These are phyloP conservation scores for Talaromyces marneffei DNA, from an alignment of 2,329 filamentous ascomycete species.

Conservation along the genomic window DNA sequence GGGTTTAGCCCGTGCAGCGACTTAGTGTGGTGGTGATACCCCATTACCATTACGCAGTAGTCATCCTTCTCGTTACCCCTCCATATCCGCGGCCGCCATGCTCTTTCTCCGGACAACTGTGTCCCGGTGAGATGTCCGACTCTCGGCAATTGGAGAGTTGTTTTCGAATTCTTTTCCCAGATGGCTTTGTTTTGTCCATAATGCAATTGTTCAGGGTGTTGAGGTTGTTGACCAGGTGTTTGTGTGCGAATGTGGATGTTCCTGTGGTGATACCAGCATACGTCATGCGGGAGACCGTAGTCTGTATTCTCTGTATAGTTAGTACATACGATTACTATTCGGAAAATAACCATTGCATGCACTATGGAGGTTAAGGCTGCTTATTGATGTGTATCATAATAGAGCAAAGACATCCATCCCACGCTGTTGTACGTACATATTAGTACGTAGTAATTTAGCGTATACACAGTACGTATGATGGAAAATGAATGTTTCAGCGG, in stretches of 20 bases:
- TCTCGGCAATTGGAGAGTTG: not conserved
- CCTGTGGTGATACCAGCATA: not conserved
- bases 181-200: not conserved
- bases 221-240: not conserved
- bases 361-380: not conserved
- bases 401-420: too few species aligned
- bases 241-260: not conserved
- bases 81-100: not conserved
- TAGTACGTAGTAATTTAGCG: too few species aligned
- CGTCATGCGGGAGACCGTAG: constrained; percentile 2
- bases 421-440: too few species aligned
- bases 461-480: too few species aligned
- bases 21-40: not conserved
- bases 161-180: not conserved
- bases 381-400: too few species aligned
- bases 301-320: too few species aligned
- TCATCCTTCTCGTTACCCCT: constrained; percentile 2
- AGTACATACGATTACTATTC: not conserved
- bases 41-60: not conserved
- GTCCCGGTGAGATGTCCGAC: constrained; percentile 8
- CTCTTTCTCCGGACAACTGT: constrained; percentile 13
- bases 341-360: not conserved
- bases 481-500: not conserved
- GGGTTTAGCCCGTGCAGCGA: not conserved
- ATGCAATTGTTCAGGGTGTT: not conserved